phyloP scores from a whole-genome alignment of 2,329 filamentous ascomycete genomes.

The Mycogone perniciosa region DNA sequence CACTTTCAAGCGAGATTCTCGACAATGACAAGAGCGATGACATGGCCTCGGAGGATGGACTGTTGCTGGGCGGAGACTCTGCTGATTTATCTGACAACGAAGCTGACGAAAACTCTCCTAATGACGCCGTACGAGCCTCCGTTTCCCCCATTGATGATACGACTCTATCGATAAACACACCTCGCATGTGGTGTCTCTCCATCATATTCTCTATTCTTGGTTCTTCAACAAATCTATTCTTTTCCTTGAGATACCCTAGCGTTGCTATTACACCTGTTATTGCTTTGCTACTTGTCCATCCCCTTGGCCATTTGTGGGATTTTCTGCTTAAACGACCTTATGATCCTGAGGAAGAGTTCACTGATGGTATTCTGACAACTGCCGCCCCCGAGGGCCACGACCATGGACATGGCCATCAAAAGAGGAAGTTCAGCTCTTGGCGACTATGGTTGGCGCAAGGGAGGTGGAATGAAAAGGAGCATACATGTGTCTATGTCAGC shows the following conservation, averaged over 20 bases:
- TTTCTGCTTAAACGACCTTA: conserved; percentile 58
- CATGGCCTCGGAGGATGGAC: conserved; percentile 29
- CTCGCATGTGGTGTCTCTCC: conserved; percentile 81
- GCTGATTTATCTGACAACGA: conserved; percentile 40
- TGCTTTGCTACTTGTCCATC: conserved; percentile 76
- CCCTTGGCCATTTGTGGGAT: conserved; percentile 76
- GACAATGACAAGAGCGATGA: conserved; percentile 36
- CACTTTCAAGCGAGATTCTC: conserved; percentile 40
- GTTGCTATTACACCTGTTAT: conserved; percentile 87
- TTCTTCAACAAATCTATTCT: conserved; percentile 81
- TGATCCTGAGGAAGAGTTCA: conserved; percentile 43
- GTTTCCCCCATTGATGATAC: conserved; percentile 71
- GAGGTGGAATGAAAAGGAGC: conserved; percentile 81
- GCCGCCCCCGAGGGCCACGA: conserved; percentile 17
- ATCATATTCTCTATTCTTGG: conserved; percentile 73
- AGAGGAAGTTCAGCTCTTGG: conserved; percentile 23
- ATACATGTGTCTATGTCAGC: conserved; percentile 82
- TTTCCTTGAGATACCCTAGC: conserved; percentile 83
- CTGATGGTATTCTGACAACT: conserved; percentile 39
- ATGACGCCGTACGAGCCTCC: conserved; percentile 73
- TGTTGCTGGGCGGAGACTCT: conserved; percentile 31
- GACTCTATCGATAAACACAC: conserved; percentile 75
- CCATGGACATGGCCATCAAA: conserved; percentile 4
- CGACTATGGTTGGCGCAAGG: conserved; percentile 75
- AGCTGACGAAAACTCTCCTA: conserved; percentile 64